phyloP scores from a whole-genome alignment of 2,329 filamentous ascomycete genomes.

The Aaosphaeria pasadenensis region DNA sequence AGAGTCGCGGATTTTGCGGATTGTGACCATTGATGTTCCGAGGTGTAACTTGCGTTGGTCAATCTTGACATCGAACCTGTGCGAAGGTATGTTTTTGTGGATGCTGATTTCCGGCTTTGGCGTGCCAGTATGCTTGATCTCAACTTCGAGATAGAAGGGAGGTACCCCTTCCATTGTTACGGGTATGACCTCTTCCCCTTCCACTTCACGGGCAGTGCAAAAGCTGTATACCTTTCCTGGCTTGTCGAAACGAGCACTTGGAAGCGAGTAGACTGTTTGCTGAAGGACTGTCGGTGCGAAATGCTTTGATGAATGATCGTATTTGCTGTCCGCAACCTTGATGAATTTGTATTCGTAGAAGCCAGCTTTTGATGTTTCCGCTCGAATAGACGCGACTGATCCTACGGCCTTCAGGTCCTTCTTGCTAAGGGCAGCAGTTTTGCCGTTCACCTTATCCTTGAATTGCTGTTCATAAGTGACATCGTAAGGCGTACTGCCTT shows the following conservation, averaged over 20 bases:
- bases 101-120: conserved; percentile 76
- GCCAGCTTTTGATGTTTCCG: conserved; percentile 83
- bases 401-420: conserved; percentile 76
- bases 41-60: conserved; percentile 81
- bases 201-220: conserved; percentile 74
- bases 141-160: conserved; percentile 87
- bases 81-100: conserved; percentile 73
- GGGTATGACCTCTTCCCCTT: conserved; percentile 81
- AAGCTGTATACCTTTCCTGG: conserved; percentile 94
- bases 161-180: conserved; percentile 78
- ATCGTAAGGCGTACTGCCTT: conserved; percentile 75
- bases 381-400: conserved; percentile 71
- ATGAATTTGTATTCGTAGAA: conserved; percentile 83
- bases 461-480: conserved; percentile 78
- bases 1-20: conserved; percentile 84
- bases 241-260: conserved; percentile 75
- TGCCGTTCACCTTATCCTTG: conserved; percentile 64
- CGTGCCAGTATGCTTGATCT: conserved; percentile 86
- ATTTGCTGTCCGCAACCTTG: conserved; percentile 79
- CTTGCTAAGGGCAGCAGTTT: conserved; percentile 55
- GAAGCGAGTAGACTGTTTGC: conserved; percentile 81
- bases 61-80: conserved; percentile 75
- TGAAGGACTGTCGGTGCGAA: conserved; percentile 68
- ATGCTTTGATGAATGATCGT: conserved; percentile 67
- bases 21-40: conserved; percentile 84